Base-by-base conservation (phyloP, 148 eudicot genomes). In the Rhododendron simsii region DNA sequence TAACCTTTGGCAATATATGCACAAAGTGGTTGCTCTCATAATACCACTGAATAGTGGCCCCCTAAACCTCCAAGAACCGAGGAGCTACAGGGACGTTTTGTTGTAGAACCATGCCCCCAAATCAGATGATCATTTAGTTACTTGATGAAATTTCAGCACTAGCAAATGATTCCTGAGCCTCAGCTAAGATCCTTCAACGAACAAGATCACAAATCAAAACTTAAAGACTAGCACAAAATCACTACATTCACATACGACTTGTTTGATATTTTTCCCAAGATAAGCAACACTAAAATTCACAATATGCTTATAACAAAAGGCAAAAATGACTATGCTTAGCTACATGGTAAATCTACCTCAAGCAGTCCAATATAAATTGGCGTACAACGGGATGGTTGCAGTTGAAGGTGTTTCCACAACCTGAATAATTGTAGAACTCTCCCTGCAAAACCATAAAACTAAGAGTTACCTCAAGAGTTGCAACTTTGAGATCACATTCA, bases 321-420 rank as follows among this genome's bases (percentile, higher is more conserved):
- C 16, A 73, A 50, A 50, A 84, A 20, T 3, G 35, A 76, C 16
- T 10, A 35, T 23, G 57, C 5, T 26, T 65, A 35, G 67, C 11
- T 51, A 28, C 50, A 20, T 11, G 9, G 84, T 50, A 85, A 87
- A 87, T 88, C 76, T 88, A 95, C 99, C 98, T 94, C 89, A 97
- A 91, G 90, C 96, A 93, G 74, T 97, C 99, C 85, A 97, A 84
- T 88, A 97, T 95, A 89, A 95, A 97, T 88, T 94, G 96, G 2
- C 99, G 99, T 81, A 97, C 98, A 82, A 95, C 87, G 21, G 96
- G 98, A 91, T 97, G 98, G 88, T 97, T 97, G 92, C 99, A 97
- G 86, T 97, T 94, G 91, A 97, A 92, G 83, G 98, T 95, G 91
- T 97, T 95, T 87, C 99, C 99, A 89, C 99, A 97, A 51, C 99